Evolutionary conservation across 495 filamentous ascomycete genomes (phyloP).

Genomic region (Viridothelium virens): DNA sequence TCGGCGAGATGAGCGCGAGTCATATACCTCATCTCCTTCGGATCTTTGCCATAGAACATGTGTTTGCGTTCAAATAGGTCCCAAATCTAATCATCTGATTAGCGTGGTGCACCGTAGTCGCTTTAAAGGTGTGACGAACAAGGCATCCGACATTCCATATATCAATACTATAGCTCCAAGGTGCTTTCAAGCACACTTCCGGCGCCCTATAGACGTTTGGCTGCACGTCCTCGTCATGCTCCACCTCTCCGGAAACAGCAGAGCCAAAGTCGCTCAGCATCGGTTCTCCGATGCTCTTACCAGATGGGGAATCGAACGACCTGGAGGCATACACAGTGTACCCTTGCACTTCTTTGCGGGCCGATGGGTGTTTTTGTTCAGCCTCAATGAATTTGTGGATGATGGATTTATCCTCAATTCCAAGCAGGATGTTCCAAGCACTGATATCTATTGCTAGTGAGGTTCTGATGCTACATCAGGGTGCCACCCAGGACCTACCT

Average conservation of each 20-base stretch:
- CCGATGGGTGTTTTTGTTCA: constrained; percentile 30
- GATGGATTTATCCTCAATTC: constrained; percentile 14
- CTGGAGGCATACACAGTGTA: constrained; percentile 30
- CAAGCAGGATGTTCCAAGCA: constrained; percentile 34
- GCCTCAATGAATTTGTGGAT: constrained; percentile 7
- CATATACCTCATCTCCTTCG: constrained; percentile 37
- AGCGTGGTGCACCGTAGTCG: constrained; percentile 5
- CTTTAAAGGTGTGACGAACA: background rate
- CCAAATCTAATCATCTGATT: constrained; percentile 38
- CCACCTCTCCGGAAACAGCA: constrained; percentile 21
- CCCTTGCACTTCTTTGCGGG: constrained; percentile 31
- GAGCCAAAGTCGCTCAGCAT: constrained; percentile 44
- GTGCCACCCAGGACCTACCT: background rate
- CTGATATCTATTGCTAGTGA: constrained; percentile 21
- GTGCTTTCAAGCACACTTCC: constrained; percentile 16
- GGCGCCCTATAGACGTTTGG: constrained; percentile 39
- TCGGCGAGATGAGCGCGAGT: constrained; percentile 43
- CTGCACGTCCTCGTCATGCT: constrained; percentile 30
- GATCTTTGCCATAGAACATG: constrained; percentile 42
- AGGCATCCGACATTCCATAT: constrained; percentile 20
- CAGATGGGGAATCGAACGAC: constrained; percentile 21
- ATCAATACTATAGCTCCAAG: constrained; percentile 16
- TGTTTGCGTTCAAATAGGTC: constrained; percentile 44
- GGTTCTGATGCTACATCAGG: too few relatives aligned
- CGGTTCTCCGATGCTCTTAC: constrained; percentile 17